Percentiles rank a stretch among this genome's conserved stretches.
Conservation (phyloP, 2,329 filamentous ascomycete genomes). For the Chaetomiaceae sp. region DNA sequence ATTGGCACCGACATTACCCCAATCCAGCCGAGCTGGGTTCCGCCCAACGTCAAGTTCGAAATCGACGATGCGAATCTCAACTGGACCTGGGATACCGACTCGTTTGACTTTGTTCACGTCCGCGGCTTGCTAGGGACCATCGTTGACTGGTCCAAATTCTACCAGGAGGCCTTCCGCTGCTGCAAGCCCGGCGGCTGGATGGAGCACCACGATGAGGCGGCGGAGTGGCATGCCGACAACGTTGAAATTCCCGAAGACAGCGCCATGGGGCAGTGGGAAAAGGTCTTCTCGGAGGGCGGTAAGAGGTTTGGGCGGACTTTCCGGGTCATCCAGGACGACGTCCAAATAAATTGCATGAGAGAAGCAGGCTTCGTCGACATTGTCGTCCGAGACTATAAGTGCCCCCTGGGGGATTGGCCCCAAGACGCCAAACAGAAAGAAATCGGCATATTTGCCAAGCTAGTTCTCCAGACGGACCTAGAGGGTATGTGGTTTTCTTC, state of each 20-base stretch:
- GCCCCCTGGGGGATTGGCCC: constrained; percentile 11
- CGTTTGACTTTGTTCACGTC: constrained; percentile 32
- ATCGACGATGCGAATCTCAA: constrained; percentile 35
- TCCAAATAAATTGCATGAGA: constrained; percentile 14
- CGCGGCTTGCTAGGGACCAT: constrained; percentile 34
- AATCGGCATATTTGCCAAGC: constrained; percentile 6
- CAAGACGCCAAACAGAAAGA: constrained; percentile 11
- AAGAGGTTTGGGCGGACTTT: constrained; percentile 16
- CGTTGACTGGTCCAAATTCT: constrained; percentile 29
- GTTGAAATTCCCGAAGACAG: constrained; percentile 32
- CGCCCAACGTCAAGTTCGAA: constrained; percentile 35
- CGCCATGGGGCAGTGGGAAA: constrained; percentile 18
- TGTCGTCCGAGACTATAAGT: constrained; percentile 7
- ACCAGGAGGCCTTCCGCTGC: constrained; percentile 21
- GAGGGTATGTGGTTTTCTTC: constrained; percentile 19
- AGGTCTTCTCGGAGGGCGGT: constrained; percentile 15
- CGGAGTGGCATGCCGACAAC: constrained; percentile 42
- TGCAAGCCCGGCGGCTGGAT: constrained; percentile 25
- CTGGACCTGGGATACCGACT: constrained; percentile 24
- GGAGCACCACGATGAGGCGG: constrained; percentile 17
- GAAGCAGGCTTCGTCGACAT: constrained; percentile 20
- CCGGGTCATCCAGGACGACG: constrained; percentile 10
- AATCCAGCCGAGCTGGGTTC: constrained; percentile 32
- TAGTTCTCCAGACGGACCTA: constrained; percentile 11
- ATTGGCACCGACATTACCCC: constrained; percentile 32